These are phyloP conservation scores for Quercus tomentella DNA, from an alignment of 331 rosid species.

Conservation along the genomic window DNA sequence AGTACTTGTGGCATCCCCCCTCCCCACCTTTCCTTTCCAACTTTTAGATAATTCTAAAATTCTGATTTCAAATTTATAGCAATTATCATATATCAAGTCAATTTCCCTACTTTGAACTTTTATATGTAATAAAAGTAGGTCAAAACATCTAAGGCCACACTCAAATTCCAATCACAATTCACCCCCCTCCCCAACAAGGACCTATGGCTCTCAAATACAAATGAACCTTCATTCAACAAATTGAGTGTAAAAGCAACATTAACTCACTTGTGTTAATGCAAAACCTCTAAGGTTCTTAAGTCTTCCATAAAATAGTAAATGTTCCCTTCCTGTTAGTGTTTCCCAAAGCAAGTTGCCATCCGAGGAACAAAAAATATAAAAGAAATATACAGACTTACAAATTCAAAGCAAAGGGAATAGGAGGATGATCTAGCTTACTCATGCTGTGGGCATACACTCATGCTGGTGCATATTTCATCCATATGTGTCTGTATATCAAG, in stretches of 20 bases:
- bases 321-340: slow-evolving; percentile 78
- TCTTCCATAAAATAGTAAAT: slow-evolving; percentile 81
- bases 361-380: not conserved
- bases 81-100: too few relatives aligned
- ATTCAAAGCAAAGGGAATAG: not conserved
- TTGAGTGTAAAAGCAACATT: not conserved
- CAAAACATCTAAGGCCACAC: not conserved
- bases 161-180: not conserved
- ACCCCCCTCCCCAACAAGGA: not conserved
- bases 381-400: not conserved
- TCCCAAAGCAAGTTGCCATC: slow-evolving; percentile 70
- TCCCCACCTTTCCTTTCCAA: too few relatives aligned
- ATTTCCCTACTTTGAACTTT: too few relatives aligned
- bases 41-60: too few relatives aligned
- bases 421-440: slow-evolving; percentile 50
- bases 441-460: slow-evolving; percentile 96
- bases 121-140: too few relatives aligned
- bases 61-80: too few relatives aligned
- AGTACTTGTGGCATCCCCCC: too few relatives aligned
- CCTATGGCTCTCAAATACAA: not conserved
- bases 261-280: slow-evolving; percentile 52
- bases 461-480: slow-evolving; percentile 70
- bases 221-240: not conserved
- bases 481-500: too few relatives aligned
- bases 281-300: slow-evolving; percentile 72